Evolutionary conservation across 2,329 filamentous ascomycete species (phyloP), one percentile per base, ranked within the genome.

Genomic region (Curvularia eragrostidis): DNA sequence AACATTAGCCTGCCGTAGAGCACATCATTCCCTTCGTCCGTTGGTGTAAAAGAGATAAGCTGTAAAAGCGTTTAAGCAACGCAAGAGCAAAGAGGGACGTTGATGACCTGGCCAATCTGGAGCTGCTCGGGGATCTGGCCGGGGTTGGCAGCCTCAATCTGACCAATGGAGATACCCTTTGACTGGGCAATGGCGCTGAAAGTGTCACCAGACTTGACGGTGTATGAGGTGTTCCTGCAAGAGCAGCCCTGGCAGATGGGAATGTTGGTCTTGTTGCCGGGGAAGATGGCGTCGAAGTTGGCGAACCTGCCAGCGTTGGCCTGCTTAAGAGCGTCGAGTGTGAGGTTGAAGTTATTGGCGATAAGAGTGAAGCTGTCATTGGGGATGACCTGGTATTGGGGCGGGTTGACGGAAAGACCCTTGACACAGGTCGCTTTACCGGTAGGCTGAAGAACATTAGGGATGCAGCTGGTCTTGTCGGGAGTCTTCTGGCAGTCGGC

Each of bases 381-480:
- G 18, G 34, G 43, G 2, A 39, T 30, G n/a, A 54, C 52, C 10
- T 28, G 5, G 52, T 54, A 54, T 1, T 8, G 4, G 1, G 36
- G 23, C 2, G 34, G 48, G 32, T 46, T 32, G 36, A 38, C 36
- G 7, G 42, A 38, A 4, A 54, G 23, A 42, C 52, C 52, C 19
- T 34, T 34, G 12, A 54, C 52, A 8, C 52, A 54, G 44, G 18
- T 28, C 23, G 24, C 19, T 4, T 23, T 54, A n/a, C 30, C 15
- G 15, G 19, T 26, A n/a, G 42, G 4, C 18, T 13, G 30, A 13
- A 28, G 15, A 24, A 2, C 10, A 3, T 13, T 5, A 4, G 10
- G 5, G 19, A 54, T 8, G 41, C 52, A 54, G 28, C 30, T 47
- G 24, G n/a, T 48, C n/a, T 42, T 54, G 36, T 54, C 52, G 13